Conservation (phyloP, 441 rosid genomes). For the Croton laevigatus region DNA sequence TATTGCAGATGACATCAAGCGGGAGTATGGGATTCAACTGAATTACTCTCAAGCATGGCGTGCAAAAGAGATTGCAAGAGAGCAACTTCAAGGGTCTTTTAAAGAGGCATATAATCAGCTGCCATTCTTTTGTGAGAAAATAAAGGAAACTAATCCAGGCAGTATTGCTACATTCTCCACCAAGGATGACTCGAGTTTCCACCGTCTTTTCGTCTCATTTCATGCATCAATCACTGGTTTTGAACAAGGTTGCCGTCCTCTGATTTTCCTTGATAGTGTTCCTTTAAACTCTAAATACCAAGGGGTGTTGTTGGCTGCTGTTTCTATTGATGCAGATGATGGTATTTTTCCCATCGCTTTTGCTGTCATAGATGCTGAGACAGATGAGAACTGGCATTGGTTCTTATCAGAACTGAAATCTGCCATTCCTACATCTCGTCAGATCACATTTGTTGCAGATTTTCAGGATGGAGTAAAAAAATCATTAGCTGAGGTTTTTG, state of each 20-base stretch:
- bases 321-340: conserved; percentile 25
- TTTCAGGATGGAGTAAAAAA: conserved; percentile 26
- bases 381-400: conserved; percentile 30
- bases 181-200: conserved; percentile 45
- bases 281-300: conserved; percentile 29
- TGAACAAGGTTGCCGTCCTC: conserved; percentile 28
- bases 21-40: conserved; percentile 46
- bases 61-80: conserved; percentile 47
- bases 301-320: conserved; percentile 25
- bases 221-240: conserved; percentile 34
- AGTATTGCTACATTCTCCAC: conserved; percentile 41
- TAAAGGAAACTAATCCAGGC: conserved; percentile 47
- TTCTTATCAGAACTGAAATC: conserved; percentile 24
- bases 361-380: conserved; percentile 23
- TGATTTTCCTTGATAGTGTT: conserved; percentile 26
- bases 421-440: conserved; percentile 17
- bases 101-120: conserved; percentile 42
- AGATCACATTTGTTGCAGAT: conserved; percentile 30
- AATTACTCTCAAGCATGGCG: conserved; percentile 52
- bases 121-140: conserved; percentile 45
- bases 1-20: conserved; percentile 39
- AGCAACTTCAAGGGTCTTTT: conserved; percentile 46
- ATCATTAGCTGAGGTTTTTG: conserved; percentile 22
- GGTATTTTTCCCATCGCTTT: conserved; percentile 29
- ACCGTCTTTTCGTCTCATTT: conserved; percentile 40